Evolutionary conservation across 2,329 filamentous ascomycete genomes (phyloP), one percentile per base, ranked within the genome.

Genomic region (Pseudocercospora macadamiae): DNA sequence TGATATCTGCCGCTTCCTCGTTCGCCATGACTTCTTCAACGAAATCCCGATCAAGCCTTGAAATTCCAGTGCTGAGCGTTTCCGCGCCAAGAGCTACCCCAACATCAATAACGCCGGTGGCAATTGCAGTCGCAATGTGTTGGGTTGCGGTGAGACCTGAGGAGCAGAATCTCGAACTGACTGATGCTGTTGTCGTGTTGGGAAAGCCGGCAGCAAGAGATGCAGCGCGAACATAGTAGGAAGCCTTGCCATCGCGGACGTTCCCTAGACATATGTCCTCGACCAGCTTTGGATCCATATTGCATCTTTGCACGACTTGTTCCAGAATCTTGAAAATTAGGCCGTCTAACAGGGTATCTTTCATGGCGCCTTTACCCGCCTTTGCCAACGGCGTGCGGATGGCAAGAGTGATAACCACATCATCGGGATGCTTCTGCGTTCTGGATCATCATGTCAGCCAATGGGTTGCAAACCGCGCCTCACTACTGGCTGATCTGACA

Each of bases 341-440:
- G 76, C 88, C 93, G 76, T 99, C 95, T 63, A 97, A 85, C 37
- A 84, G 84, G 4, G 92, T 96, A 75, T 99, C 93, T 82, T 97
- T 97, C 82, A 99, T 89, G 39, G 92, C 91, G 66, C 95, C 93
- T 83, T 96, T 97, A 75, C 83, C 83, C 53, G 85, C 92, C 80
- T 97, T 97, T 73, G 89, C 83, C 63, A 99, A 83, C 0, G 95
- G 92, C 25, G 93, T 97, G 57, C 95, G 90, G 70, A 93, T 82
- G 25, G 93, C 93, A 59, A 96, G 86, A 6, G 95, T 99, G 73
- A 97, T 96, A 74, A 99, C 95, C 55, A 99, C 84, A 80, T 99
- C 95, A 75, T 97, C 93, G 67, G 93, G 86, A 76, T 96, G 96
- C 82, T 97, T 64, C 37, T 64, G 61, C 2, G 49, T 59, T 47